These are phyloP conservation scores for Podila minutissima DNA, from an alignment of 192 early-diverging fungal genomes.

Conservation along the genomic window DNA sequence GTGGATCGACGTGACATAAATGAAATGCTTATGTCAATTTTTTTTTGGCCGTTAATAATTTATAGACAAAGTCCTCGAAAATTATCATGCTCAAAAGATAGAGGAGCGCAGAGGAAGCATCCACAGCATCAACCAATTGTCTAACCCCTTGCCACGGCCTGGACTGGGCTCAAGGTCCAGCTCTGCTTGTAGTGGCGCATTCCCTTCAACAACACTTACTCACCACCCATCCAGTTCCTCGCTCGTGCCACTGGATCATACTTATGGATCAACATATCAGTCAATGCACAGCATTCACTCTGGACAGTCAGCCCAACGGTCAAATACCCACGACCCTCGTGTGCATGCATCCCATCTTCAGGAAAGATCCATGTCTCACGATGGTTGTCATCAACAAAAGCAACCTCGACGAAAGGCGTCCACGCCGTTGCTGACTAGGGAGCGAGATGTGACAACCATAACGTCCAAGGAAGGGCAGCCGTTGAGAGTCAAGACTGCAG, in stretches of 20 bases:
- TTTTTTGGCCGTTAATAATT: neutral
- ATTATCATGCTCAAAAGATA: conserved; percentile 5
- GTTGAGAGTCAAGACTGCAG: conserved; percentile 12
- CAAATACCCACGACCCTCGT: conserved; percentile 15
- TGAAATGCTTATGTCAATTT: neutral
- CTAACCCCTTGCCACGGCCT: conserved; percentile 3
- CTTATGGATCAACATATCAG: conserved; percentile 40
- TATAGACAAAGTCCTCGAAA: conserved; percentile 25
- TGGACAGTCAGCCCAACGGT: neutral
- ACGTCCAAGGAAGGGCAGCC: neutral
- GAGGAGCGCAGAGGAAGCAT: conserved; percentile 32
- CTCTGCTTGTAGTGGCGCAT: conserved; percentile 22
- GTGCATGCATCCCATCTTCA: conserved; percentile 23
- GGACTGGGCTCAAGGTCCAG: conserved; percentile 26
- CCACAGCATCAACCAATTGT: conserved; percentile 19
- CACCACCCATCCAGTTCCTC: conserved; percentile 34
- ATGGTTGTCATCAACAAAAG: conserved; percentile 4
- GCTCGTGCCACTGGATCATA: conserved; percentile 12
- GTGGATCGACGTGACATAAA: neutral
- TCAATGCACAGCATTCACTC: neutral
- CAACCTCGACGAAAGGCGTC: conserved; percentile 23
- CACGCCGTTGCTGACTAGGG: conserved; percentile 4
- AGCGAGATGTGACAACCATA: neutral
- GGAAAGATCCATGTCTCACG: conserved; percentile 31
- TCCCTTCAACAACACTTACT: conserved; percentile 21